A percentile compares a stretch with the other conserved stretches of the same genome.
Conservation (phyloP, 1,284 basidiomycete genomes). For the Coriolopsis trogii region DNA sequence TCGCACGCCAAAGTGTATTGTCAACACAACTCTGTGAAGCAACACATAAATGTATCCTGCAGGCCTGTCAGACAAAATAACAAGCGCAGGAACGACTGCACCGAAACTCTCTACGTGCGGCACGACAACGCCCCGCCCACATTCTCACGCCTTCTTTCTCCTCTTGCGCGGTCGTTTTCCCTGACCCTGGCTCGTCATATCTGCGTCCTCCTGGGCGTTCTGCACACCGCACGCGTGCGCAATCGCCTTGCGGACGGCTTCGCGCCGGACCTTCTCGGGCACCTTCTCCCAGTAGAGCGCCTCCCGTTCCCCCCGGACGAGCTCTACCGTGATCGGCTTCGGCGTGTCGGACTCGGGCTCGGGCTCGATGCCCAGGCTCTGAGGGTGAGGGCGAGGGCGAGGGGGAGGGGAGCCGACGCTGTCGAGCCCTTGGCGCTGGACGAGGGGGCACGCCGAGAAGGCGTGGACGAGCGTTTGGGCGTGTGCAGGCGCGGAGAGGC, state of each 20-base stretch:
- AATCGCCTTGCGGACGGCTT: slow-evolving; percentile 57
- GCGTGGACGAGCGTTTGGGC: slow-evolving; percentile 47
- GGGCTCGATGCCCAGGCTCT: too few relatives aligned
- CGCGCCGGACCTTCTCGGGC: slow-evolving; percentile 65
- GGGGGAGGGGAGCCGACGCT: slow-evolving; percentile 18
- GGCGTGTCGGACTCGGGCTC: background rate
- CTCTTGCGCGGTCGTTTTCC: slow-evolving; percentile 25
- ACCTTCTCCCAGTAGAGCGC: slow-evolving; percentile 79
- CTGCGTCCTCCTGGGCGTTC: background rate
- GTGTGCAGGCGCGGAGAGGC: slow-evolving; percentile 55
- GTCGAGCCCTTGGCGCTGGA: slow-evolving; percentile 50
- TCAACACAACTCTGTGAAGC: too few relatives aligned
- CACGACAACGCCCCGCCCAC: too few relatives aligned
- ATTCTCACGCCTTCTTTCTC: slow-evolving; percentile 17
- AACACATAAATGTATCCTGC: too few relatives aligned
- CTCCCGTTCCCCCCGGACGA: slow-evolving; percentile 64
- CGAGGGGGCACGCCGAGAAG: slow-evolving; percentile 41
- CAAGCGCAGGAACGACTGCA: too few relatives aligned
- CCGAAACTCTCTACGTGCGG: too few relatives aligned
- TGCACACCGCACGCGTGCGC: background rate
- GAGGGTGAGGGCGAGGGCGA: too few relatives aligned
- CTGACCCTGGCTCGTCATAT: background rate
- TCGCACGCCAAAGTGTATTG: too few relatives aligned
- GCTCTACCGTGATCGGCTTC: slow-evolving; percentile 49
- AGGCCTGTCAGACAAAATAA: too few relatives aligned